Evolutionary conservation across 2,329 filamentous ascomycete species (phyloP), one percentile per base, ranked within the genome.

Genomic region (Pseudocercospora macadamiae): DNA sequence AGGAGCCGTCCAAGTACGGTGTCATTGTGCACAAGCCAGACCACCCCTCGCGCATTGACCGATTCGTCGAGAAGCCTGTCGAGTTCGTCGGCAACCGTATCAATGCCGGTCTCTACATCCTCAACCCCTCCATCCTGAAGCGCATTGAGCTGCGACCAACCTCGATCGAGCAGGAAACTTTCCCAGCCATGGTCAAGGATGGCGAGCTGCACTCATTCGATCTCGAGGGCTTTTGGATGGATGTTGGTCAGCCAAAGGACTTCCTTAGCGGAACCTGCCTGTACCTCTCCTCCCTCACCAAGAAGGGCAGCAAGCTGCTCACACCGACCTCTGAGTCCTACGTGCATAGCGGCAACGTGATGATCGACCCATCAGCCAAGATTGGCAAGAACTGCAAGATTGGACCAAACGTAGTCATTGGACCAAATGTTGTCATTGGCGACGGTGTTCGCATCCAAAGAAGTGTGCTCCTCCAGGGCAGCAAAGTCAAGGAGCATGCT

Each of bases 301-400:
- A 96, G 86, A 92, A 90, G 80, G 86, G 87, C 74, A 90, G 91
- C 73, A 93, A 96, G 80, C 83, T 90, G 61, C 89, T 97, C 52
- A 87, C 88, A 6, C 82, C 92, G 1, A 76, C 83, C 42, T 66
- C 66, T 16, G 89, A 93, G 77, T 81, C 90, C 19, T 97, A 86
- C 72, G 91, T 97, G 28, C 85, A 96, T 75, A 90, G 92, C 70
- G 93, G 93, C 68, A 99, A 99, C 73, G 93, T 99, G 71, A 82
- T 99, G 81, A 91, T 97, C 68, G 91, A 97, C 76, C 89, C 93
- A 51, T 86, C 90, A 0, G 93, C 93, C 64, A 97, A 95, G 85
- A 96, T 99, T 74, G 93, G 93, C 77, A 93, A 93, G 82, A 96
- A 96, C 83, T 99, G 93, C 85, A 90, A 92, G 74, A 97, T 99